phyloP scores from a whole-genome alignment of 768 basidiomycete genomes.

The Amanita pseudoporphyria region DNA sequence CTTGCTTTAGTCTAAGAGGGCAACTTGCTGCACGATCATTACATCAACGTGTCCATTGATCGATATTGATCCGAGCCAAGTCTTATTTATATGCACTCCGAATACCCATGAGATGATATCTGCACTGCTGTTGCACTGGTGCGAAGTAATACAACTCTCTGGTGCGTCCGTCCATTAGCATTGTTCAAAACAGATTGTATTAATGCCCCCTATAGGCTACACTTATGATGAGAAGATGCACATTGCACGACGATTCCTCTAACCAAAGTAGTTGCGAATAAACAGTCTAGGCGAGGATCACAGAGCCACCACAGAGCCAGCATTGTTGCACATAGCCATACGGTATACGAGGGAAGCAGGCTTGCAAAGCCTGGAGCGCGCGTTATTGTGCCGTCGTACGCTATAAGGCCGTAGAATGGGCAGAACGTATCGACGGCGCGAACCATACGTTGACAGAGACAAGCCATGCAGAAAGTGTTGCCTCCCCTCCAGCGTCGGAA shows the following conservation, averaged over 20 bases:
- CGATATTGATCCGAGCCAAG: constrained; percentile 79
- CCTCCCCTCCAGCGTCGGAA: constrained; percentile 10
- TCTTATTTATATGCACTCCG: constrained; percentile 89
- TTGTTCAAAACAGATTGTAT: neutral
- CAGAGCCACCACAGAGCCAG: constrained; percentile 58
- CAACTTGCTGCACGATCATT: constrained; percentile 59
- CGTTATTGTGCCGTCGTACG: constrained; percentile 82
- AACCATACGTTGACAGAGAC: neutral
- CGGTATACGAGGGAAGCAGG: constrained; percentile 88
- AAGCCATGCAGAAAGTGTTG: neutral
- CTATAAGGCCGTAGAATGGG: constrained; percentile 88
- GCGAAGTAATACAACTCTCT: constrained; percentile 77
- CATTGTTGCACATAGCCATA: constrained; percentile 62
- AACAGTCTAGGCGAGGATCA: constrained; percentile 62
- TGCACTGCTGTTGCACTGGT: constrained; percentile 79
- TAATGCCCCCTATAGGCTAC: constrained; percentile 38
- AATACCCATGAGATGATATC: constrained; percentile 87
- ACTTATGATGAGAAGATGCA: constrained; percentile 88
- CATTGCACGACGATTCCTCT: constrained; percentile 78
- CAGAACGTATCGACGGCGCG: constrained; percentile 45
- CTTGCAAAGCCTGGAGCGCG: constrained; percentile 82
- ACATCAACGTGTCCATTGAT: constrained; percentile 82
- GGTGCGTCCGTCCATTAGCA: constrained; percentile 29
- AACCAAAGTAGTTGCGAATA: constrained; percentile 78
- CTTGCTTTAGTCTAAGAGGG: neutral